Evolutionary conservation across 352 stramenopile species (phyloP), one percentile per base, ranked within the genome.

Genomic region (Pythium diclinum): DNA sequence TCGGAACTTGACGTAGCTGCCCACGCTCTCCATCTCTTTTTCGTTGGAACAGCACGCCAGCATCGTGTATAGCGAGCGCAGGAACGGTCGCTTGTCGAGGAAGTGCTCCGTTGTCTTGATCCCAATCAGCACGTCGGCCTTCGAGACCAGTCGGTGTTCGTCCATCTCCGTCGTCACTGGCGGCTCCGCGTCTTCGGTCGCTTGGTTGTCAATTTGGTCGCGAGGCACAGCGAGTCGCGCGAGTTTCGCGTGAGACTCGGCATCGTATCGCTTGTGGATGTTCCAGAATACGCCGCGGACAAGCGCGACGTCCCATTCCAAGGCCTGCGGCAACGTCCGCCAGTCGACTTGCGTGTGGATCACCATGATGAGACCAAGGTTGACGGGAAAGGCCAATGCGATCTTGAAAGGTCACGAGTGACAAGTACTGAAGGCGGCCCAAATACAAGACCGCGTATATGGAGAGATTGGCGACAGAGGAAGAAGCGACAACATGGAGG

Each of bases 21-120:
- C 54, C 13, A 88, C 55, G 47, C 67, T 84, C 8, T 61, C 71
- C 32, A 76, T 77, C 46, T 91, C 82, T 25, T 82, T 83, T 34
- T 83, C 75, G n/a, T 80, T 67, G 13, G 78, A 82, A 4, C 83
- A 76, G 44, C 80, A 87, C 16, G 82, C 71, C 25, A 91, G 61
- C 21, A 63, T 71, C 13, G 80, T 88, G 34, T 86, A 74, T 3
- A 91, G 69, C 14, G 74, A 75, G 23, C 82, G 82, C 48, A 91
- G 60, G 51, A 75, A 78, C 19, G 78, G 77, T 0, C 82, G 77
- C 56, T 91, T 89, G 4, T 71, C 44, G 4, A 91, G 73, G 58
- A 74, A 87, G 0, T 67, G 57, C 0, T 73, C 67, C 3, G 75
- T 61, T 0, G 59, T 78, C 56, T 86, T 77, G 14, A 91, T 65